Percentiles rank a stretch among this genome's conserved stretches.
Evolutionary conservation across 768 basidiomycete genomes (phyloP).

Genomic region (Candolleomyces efflorescens): DNA sequence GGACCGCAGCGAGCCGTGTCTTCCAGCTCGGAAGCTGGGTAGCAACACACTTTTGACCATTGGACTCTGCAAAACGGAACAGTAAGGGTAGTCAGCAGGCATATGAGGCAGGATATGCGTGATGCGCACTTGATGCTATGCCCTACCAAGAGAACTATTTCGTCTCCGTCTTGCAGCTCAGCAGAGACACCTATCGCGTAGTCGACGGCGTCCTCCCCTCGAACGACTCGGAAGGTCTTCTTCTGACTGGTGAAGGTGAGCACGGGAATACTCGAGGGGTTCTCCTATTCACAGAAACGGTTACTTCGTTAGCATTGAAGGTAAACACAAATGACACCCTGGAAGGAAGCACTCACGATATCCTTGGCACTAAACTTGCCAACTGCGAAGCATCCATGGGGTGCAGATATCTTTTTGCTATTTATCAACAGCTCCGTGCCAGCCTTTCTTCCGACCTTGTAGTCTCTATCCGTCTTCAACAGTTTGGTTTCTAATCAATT

Average conservation of each 20-base stretch:
- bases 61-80: constrained; percentile 31
- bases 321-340: neutral
- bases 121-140: constrained; percentile 42
- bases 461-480: constrained; percentile 54
- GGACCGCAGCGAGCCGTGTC: constrained; percentile 36
- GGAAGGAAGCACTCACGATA: constrained; percentile 39
- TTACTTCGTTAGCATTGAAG: neutral
- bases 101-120: too few relatives aligned
- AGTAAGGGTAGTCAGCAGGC: neutral
- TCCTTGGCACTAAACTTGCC: constrained; percentile 48
- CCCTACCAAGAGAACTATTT: constrained; percentile 39
- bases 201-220: constrained; percentile 28
- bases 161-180: constrained; percentile 54
- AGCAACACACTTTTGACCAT: constrained; percentile 52
- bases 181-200: constrained; percentile 33
- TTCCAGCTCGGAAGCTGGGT: constrained; percentile 34
- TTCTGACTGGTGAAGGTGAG: constrained; percentile 45
- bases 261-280: constrained; percentile 45
- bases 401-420: constrained; percentile 60
- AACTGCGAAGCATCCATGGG: constrained; percentile 57
- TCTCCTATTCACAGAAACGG: constrained; percentile 30
- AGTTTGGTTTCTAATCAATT: constrained; percentile 41
- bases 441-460: constrained; percentile 58
- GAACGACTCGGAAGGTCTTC: constrained; percentile 39
- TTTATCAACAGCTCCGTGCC: constrained; percentile 45